Percentiles rank a stretch among this genome's conserved stretches.
phyloP scores from a whole-genome alignment of 768 basidiomycete genomes.

The Boletus pseudopeckii region DNA sequence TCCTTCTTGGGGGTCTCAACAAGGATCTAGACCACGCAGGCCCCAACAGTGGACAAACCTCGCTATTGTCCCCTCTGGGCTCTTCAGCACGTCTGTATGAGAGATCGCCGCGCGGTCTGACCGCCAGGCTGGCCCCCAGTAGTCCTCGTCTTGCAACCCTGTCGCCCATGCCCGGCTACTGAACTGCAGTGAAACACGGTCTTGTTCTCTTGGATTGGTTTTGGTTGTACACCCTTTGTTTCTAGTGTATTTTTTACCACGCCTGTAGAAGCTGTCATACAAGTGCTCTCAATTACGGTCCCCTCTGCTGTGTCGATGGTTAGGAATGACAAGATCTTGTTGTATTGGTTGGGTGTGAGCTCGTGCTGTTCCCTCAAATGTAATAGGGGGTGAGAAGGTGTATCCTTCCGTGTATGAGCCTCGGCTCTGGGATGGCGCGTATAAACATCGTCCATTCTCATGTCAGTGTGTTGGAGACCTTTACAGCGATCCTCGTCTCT shows the following conservation, averaged over 20 bases:
- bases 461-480: too few relatives aligned
- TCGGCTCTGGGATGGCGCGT: too few relatives aligned
- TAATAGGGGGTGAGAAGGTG: too few relatives aligned
- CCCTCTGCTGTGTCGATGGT: too few relatives aligned
- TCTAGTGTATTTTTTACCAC: not conserved
- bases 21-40: slow-evolving; percentile 16
- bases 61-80: slow-evolving; percentile 9
- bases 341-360: too few relatives aligned
- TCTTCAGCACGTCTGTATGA: slow-evolving; percentile 1
- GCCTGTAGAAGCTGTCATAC: not conserved
- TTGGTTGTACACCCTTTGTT: not conserved
- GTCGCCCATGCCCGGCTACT: slow-evolving; percentile 14
- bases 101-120: slow-evolving; percentile 9
- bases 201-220: not conserved
- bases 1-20: slow-evolving; percentile 28
- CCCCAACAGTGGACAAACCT: not conserved
- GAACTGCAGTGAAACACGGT: not conserved
- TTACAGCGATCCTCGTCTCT: too few relatives aligned
- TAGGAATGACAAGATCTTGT: too few relatives aligned
- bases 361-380: too few relatives aligned
- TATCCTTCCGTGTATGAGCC: too few relatives aligned
- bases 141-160: slow-evolving; percentile 14
- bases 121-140: slow-evolving; percentile 4
- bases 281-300: not conserved
- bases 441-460: too few relatives aligned